Evolutionary conservation across 2,329 filamentous ascomycete species (phyloP).

Genomic region (Xylariaceae sp.): DNA sequence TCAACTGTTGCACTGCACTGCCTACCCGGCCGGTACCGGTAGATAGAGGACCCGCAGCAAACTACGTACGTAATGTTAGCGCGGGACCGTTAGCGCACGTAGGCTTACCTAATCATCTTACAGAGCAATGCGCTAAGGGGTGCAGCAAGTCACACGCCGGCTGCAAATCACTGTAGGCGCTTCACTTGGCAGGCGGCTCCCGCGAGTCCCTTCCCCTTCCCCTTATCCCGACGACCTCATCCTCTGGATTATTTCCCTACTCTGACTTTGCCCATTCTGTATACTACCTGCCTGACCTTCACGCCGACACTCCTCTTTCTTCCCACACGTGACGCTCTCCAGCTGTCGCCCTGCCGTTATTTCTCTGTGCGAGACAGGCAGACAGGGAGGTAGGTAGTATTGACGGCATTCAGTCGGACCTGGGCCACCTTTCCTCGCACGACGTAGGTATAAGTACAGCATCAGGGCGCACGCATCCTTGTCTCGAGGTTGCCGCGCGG

Average conservation of each 20-base stretch:
- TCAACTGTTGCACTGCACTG: too few relatives aligned
- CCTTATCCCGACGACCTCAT: constrained; percentile 7
- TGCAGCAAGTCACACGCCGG: background rate
- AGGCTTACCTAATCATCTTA: too few relatives aligned
- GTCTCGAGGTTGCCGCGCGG: constrained; percentile 7
- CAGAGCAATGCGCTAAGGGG: background rate
- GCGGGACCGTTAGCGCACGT: too few relatives aligned
- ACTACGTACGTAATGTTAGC: too few relatives aligned
- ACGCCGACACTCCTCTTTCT: constrained; percentile 1
- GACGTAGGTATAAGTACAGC: background rate
- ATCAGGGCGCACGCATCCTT: background rate
- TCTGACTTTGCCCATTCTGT: background rate
- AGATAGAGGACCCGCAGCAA: too few relatives aligned
- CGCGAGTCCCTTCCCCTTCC: background rate
- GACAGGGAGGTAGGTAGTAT: constrained; percentile 1
- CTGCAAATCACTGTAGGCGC: background rate
- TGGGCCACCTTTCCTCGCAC: background rate
- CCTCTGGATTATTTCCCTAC: too few relatives aligned
- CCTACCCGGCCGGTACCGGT: too few relatives aligned
- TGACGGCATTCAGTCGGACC: constrained; percentile 2
- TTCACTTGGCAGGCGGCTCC: background rate
- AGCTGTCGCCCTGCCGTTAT: constrained; percentile 3
- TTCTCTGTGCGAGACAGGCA: constrained; percentile 3
- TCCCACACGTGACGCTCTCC: background rate
- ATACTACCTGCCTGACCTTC: background rate